phyloP scores from a whole-genome alignment of 1,284 basidiomycete species.

The Apiotrichum sp. region DNA sequence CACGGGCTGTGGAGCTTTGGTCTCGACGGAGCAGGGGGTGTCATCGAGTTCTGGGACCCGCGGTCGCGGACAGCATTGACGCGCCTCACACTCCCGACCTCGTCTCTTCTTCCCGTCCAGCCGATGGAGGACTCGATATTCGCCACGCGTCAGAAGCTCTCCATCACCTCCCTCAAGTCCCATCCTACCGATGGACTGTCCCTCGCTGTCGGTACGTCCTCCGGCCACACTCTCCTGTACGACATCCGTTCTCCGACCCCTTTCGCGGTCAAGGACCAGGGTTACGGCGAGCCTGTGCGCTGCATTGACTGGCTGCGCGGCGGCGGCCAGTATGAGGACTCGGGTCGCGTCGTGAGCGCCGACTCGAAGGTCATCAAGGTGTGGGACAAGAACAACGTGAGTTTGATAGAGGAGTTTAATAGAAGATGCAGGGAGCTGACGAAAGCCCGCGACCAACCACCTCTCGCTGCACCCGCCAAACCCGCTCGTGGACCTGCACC shows the following conservation, averaged over 20 bases:
- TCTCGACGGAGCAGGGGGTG: slow-evolving; percentile 56
- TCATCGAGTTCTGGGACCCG: slow-evolving; percentile 95
- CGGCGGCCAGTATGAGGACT: slow-evolving; percentile 70
- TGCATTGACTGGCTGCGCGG: slow-evolving; percentile 86
- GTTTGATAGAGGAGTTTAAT: slow-evolving; percentile 32
- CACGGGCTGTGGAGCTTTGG: slow-evolving; percentile 90
- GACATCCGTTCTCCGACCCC: slow-evolving; percentile 80
- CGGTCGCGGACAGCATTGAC: slow-evolving; percentile 61
- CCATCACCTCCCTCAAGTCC: slow-evolving; percentile 78
- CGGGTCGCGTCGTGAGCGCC: slow-evolving; percentile 73
- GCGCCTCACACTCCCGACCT: slow-evolving; percentile 63
- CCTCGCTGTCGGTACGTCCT: slow-evolving; percentile 88
- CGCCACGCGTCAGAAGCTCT: slow-evolving; percentile 49
- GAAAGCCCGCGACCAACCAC: slow-evolving; percentile 77
- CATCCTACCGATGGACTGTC: slow-evolving; percentile 77
- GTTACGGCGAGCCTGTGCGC: slow-evolving; percentile 87
- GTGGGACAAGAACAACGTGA: slow-evolving; percentile 77
- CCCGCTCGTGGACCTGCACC: slow-evolving; percentile 82
- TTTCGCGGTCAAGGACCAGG: slow-evolving; percentile 91
- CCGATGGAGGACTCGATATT: slow-evolving; percentile 27
- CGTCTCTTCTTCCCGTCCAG: slow-evolving; percentile 52
- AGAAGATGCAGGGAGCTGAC: no score
- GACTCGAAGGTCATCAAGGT: slow-evolving; percentile 95
- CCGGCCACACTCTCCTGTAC: slow-evolving; percentile 90
- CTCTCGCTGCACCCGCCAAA: slow-evolving; percentile 84